Evolutionary conservation across 352 stramenopile genomes (phyloP), one percentile per base, ranked within the genome.

Genomic region (Pythium rishiriense): DNA sequence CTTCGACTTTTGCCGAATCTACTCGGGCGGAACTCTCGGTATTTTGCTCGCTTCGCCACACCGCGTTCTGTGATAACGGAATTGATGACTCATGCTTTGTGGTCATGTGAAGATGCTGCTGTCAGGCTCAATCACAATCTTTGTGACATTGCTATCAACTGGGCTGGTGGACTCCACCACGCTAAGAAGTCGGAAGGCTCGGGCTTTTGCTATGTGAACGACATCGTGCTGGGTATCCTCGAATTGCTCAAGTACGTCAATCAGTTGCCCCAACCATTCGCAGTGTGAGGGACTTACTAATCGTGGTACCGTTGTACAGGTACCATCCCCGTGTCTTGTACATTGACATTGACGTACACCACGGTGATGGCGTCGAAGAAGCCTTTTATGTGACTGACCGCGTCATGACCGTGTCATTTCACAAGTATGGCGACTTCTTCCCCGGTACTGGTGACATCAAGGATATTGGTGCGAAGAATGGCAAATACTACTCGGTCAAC

Each of bases 361-460:
- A 99, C 68, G 97, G 97, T 33, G 97, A 99, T 74, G 97, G 97
- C 21, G 97, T 99, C 12, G 79, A 98, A 95, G 88, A 98, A 98
- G 87, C 97, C 70, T 74, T 99, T 96, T 92, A 97, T 81, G 78
- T 89, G 24, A 99, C 97, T 4, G 94, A 99, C 75, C 83, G 97
- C n/a, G 97, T 99, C 58, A 99, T 99, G 97, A 99, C 97, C 2
- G 90, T 98, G 26, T 98, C 89, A 29, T 98, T 99, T 69, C 97
- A 99, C 83, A 99, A 99, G 60, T 99, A 98, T 68, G 97, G 97
- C 35, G 96, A 99, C 58, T 99, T 99, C 76, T 99, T 99, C 75
- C 97, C 97, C 0, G 97, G 97, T 29, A 99, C 97, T 7, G 97
- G 97, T 19, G 92, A 98, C 25, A 83, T 91, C 58, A 89, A 90